phyloP scores from a whole-genome alignment of 169 alveolate genomes.

The Plasmodium fragile region DNA sequence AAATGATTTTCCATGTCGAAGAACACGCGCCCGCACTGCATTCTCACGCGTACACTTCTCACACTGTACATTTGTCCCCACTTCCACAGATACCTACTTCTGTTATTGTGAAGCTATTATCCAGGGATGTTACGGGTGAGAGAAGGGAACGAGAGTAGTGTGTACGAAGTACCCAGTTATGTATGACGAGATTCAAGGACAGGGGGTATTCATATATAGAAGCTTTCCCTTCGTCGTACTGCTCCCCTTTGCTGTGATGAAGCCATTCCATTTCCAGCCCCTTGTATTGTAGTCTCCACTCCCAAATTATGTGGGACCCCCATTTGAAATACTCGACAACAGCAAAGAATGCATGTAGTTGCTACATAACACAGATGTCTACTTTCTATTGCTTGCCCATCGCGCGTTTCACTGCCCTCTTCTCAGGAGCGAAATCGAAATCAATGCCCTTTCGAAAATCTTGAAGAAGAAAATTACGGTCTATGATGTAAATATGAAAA shows the following conservation, averaged over 20 bases:
- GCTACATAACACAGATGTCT: not conserved
- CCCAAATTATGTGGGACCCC: not conserved
- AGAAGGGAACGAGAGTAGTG: not conserved
- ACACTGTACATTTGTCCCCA: not conserved
- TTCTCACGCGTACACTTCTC: not conserved
- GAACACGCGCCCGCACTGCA: not conserved
- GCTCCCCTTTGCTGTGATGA: not conserved
- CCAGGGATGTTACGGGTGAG: conserved; percentile 57
- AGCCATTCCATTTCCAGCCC: not conserved
- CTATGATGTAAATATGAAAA: conserved; percentile 44
- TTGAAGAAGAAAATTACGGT: conserved; percentile 60
- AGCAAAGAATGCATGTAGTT: not conserved
- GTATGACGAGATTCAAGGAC: not conserved
- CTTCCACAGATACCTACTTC: conserved; percentile 24
- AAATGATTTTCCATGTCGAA: not conserved
- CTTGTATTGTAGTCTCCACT: not conserved
- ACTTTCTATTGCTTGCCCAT: not conserved
- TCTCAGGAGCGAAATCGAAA: conserved; percentile 73
- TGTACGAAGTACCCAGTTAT: not conserved
- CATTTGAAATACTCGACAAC: not conserved
- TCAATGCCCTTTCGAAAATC: conserved; percentile 58
- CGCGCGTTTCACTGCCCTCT: not conserved
- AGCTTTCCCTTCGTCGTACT: not conserved
- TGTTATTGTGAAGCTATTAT: conserved; percentile 39
- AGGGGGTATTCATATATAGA: not conserved